Conservation (phyloP, 495 filamentous ascomycete species). For the Viridothelium virens region DNA sequence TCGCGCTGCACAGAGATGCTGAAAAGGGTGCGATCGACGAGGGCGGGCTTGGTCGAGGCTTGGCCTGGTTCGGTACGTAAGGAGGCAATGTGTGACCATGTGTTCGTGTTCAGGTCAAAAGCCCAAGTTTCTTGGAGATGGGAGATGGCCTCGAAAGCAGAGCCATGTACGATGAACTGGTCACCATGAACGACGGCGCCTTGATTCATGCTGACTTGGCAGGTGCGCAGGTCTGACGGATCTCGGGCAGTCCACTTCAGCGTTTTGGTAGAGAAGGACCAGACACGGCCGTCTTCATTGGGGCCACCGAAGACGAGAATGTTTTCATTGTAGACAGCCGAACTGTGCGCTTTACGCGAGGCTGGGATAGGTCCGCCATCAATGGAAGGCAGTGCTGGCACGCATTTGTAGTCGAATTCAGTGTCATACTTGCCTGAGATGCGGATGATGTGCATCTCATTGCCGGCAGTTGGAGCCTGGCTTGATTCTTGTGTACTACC, state of each 20-base stretch:
- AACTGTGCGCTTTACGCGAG: conserved; percentile 37
- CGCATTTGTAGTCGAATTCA: conserved; percentile 34
- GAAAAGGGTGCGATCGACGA: conserved; percentile 26
- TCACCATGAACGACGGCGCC: conserved; percentile 15
- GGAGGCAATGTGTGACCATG: conserved; percentile 40
- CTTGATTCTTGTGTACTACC: conserved; percentile 29
- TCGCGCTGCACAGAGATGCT: conserved; percentile 24
- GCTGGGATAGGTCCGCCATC: conserved; percentile 29
- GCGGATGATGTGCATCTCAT: conserved; percentile 40
- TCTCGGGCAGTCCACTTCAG: conserved; percentile 9
- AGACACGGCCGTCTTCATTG: conserved; percentile 34
- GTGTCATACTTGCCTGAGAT: conserved; percentile 28
- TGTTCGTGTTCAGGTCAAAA: conserved; percentile 36
- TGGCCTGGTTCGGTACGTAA: conserved; percentile 28
- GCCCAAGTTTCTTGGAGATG: conserved; percentile 38
- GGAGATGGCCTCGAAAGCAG: conserved; percentile 16
- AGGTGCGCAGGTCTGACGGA: neutral
- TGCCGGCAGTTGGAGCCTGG: conserved; percentile 34
- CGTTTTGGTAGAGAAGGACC: conserved; percentile 39
- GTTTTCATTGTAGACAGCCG: conserved; percentile 30
- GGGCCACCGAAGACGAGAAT: conserved; percentile 42
- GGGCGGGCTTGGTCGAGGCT: conserved; percentile 29
- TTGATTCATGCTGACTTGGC: conserved; percentile 8
- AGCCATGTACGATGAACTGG: conserved; percentile 37
- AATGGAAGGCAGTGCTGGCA: conserved; percentile 24